Conservation (phyloP, 768 basidiomycete species). For the Xanthoconium purpureum region DNA sequence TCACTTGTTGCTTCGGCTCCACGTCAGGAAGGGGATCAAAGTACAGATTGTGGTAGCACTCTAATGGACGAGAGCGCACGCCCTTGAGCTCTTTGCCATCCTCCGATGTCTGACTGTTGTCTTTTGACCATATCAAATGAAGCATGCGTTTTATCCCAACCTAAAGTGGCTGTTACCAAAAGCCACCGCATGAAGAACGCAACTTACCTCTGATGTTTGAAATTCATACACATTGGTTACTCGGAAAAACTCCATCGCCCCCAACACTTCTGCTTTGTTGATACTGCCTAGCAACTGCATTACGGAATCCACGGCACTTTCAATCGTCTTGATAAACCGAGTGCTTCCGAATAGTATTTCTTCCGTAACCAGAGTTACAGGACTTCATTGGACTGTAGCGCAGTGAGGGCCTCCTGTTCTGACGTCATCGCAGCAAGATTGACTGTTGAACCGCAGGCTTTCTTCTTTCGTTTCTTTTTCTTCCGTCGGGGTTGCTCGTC, state of each 20-base stretch:
- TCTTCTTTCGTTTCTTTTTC: slow-evolving; percentile 44
- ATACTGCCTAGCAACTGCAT: slow-evolving; percentile 81
- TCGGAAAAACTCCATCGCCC: slow-evolving; percentile 88
- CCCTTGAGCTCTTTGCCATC: slow-evolving; percentile 82
- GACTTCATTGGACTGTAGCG: slow-evolving; percentile 63
- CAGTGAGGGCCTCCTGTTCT: slow-evolving; percentile 69
- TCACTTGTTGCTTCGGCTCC: slow-evolving; percentile 82
- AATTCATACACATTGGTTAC: slow-evolving; percentile 80
- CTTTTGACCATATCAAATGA: slow-evolving; percentile 96
- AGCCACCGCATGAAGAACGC: background rate
- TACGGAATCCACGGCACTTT: slow-evolving; percentile 67
- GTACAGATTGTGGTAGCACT: slow-evolving; percentile 84
- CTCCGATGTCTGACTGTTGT: slow-evolving; percentile 77
- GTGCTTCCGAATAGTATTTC: slow-evolving; percentile 83
- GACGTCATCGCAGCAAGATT: slow-evolving; percentile 66
- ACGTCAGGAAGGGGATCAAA: slow-evolving; percentile 79
- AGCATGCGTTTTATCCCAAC: slow-evolving; percentile 92
- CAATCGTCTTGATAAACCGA: slow-evolving; percentile 70
- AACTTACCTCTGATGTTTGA: slow-evolving; percentile 64
- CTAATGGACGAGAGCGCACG: slow-evolving; percentile 79
- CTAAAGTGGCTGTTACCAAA: slow-evolving; percentile 37
- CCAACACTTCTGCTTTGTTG: slow-evolving; percentile 78
- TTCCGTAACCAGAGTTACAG: slow-evolving; percentile 69
- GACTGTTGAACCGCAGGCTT: slow-evolving; percentile 65
- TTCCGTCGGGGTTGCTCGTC: slow-evolving; percentile 34